Conservation (phyloP, 2,329 filamentous ascomycete genomes). For the Paracorniculantispora psalliotae region DNA sequence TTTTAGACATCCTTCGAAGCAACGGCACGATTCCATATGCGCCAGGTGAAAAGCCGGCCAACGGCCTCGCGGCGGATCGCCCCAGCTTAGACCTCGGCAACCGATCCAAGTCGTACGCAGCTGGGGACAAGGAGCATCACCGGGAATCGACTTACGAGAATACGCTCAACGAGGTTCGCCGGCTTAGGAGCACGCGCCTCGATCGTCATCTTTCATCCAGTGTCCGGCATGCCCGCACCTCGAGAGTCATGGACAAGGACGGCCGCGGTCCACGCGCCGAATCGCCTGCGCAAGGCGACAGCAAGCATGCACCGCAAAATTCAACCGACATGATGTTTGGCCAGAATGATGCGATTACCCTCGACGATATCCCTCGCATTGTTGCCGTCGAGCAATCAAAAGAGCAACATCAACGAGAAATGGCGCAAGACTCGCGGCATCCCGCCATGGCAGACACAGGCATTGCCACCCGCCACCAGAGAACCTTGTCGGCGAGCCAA, state of each 20-base stretch:
- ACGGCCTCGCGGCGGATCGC: constrained; percentile 36
- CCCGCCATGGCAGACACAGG: constrained; percentile 39
- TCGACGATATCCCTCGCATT: constrained; percentile 94
- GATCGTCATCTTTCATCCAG: constrained; percentile 93
- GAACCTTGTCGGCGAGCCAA: constrained; percentile 51
- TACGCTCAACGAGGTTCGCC: constrained; percentile 89
- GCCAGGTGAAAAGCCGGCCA: constrained; percentile 62
- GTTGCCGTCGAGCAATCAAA: constrained; percentile 92
- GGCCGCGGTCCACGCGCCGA: constrained; percentile 65
- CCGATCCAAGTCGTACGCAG: constrained; percentile 69
- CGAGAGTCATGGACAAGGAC: constrained; percentile 73
- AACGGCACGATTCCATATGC: constrained; percentile 75
- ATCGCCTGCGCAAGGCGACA: constrained; percentile 60
- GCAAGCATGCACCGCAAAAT: constrained; percentile 33
- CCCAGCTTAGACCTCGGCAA: constrained; percentile 55
- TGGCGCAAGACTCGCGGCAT: constrained; percentile 60
- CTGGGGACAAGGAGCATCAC: constrained; percentile 47
- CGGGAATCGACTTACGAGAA: constrained; percentile 83
- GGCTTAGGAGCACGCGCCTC: constrained; percentile 85
- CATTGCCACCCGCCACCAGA: constrained; percentile 63
- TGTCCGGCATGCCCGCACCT: constrained; percentile 83
- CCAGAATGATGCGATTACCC: constrained; percentile 81
- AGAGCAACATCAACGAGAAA: constrained; percentile 58
- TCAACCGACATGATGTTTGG: constrained; percentile 81
- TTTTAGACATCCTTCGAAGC: constrained; percentile 79